phyloP scores from a whole-genome alignment of 1,139 yeast species.

The Geotrichum cucujoidarum region DNA sequence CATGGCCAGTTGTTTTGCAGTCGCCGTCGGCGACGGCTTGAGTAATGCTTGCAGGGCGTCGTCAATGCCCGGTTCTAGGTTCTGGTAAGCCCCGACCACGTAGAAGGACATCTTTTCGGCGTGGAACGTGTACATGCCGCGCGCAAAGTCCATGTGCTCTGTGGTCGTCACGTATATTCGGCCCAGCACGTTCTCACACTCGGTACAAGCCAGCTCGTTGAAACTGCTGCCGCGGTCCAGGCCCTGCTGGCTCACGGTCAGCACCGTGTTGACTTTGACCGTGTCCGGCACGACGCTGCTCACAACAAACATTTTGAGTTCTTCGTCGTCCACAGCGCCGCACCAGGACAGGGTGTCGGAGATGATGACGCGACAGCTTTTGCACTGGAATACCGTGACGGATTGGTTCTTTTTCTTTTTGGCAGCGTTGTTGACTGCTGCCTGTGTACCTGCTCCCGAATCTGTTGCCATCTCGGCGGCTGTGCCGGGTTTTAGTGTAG shows the following conservation, averaged over 20 bases:
- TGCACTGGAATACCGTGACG: slow-evolving; percentile 17
- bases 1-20: slow-evolving; percentile 16
- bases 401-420: background rate
- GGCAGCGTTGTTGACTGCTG: background rate
- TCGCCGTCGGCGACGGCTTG: slow-evolving; percentile 12
- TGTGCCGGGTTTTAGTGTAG: background rate
- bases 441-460: background rate
- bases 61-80: background rate
- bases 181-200: slow-evolving; percentile 11
- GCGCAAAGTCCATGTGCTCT: slow-evolving; percentile 16
- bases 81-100: slow-evolving; percentile 2
- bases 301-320: slow-evolving; percentile 12
- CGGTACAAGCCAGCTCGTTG: slow-evolving; percentile 8
- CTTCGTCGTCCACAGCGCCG: slow-evolving; percentile 14
- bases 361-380: slow-evolving; percentile 12
- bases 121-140: slow-evolving; percentile 11
- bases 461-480: background rate
- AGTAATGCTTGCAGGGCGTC: slow-evolving; percentile 10
- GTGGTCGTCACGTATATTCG: slow-evolving; percentile 16
- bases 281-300: slow-evolving; percentile 14
- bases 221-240: slow-evolving; percentile 16
- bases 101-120: slow-evolving; percentile 14
- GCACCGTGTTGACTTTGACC: background rate
- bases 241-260: background rate
- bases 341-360: slow-evolving; percentile 15